These are phyloP conservation scores for Chrysoporthe cubensis DNA, from an alignment of 2,329 filamentous ascomycete genomes.

Conservation along the genomic window DNA sequence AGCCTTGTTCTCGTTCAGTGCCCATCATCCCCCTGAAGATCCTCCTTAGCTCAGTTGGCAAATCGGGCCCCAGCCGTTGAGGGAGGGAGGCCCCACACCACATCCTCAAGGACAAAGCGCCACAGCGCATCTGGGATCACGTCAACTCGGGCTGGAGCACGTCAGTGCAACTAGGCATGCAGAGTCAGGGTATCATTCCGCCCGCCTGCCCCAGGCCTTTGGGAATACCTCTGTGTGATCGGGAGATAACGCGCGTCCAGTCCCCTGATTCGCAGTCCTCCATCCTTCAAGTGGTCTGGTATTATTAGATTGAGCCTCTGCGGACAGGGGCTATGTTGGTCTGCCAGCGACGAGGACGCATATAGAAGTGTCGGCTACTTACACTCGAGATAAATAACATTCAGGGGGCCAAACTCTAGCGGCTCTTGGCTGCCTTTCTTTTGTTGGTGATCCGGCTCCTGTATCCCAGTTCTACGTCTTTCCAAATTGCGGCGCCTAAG, in stretches of 20 bases:
- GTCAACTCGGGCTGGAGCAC: constrained; percentile 18
- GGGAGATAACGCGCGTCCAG: not conserved
- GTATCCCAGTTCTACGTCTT: not conserved
- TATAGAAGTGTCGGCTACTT: too few relatives aligned
- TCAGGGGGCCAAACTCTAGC: not conserved
- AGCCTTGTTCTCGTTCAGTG: too few relatives aligned
- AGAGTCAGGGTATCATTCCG: not conserved
- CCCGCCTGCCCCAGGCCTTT: not conserved
- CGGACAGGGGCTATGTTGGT: too few relatives aligned
- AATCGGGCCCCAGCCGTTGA: not conserved
- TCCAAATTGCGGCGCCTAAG: too few relatives aligned
- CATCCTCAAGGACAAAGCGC: not conserved
- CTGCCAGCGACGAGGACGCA: too few relatives aligned
- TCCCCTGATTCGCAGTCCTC: not conserved
- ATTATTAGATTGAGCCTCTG: too few relatives aligned
- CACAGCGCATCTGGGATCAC: constrained; percentile 1
- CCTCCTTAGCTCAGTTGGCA: not conserved
- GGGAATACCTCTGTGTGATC: not conserved
- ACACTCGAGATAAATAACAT: not conserved
- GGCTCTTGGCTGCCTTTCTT: not conserved
- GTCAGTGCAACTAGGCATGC: not conserved
- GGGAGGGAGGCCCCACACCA: not conserved
- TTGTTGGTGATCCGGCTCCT: not conserved
- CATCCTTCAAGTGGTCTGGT: too few relatives aligned
- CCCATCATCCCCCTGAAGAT: not conserved